Base-by-base conservation (phyloP, 495 filamentous ascomycete genomes). In the Amorphotheca resinae region DNA sequence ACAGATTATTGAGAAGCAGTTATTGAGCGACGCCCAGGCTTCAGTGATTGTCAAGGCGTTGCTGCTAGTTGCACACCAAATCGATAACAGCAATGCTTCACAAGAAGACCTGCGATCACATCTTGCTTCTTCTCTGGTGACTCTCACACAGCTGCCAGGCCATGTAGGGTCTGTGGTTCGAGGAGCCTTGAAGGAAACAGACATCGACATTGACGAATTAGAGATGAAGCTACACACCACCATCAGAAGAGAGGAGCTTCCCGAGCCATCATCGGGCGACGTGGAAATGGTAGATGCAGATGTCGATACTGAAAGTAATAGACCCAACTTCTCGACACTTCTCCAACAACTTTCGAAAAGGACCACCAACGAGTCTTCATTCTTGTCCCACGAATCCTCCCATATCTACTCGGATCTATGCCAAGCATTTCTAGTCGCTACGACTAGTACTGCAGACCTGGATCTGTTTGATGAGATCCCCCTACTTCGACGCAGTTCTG, bases 191-290 rank as follows among this genome's bases (percentile, higher is more conserved):
- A 61, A 70, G 8, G 75, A 77, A 25, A 69, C 74, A 1, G 66
- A 77, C 7, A 59, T 84, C 38, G 75, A 86, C 45, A 64, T 86
- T 22, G 70, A 79, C 41, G 69, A 73, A 28, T 64, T 89, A 8
- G 83, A 88, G 53, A 63, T 80, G 54, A 79, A 69, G 44, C 65
- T 93, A 11, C 77, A 82, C 22, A 77, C 76, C 8, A 62, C 75
- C 14, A 71, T 87, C 33, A 73, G 62, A 48, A 73, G 56, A 38
- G 65, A 38, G 46, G 57, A 55, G 41, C 52, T 51, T 9, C 50
- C 60, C 22, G 55, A 53, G 22, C 33, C 52, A 7, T 48, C 59
- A 6, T 51, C 63, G 21, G 69, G 74, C 48, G 74, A 77, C 55
- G 61, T 65, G n/a, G 56, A 64, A 9, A 79, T 75, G 70, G 60